Conservation (phyloP, 202 grass and related monocot genomes). For the Hordeum pubiflorum region DNA sequence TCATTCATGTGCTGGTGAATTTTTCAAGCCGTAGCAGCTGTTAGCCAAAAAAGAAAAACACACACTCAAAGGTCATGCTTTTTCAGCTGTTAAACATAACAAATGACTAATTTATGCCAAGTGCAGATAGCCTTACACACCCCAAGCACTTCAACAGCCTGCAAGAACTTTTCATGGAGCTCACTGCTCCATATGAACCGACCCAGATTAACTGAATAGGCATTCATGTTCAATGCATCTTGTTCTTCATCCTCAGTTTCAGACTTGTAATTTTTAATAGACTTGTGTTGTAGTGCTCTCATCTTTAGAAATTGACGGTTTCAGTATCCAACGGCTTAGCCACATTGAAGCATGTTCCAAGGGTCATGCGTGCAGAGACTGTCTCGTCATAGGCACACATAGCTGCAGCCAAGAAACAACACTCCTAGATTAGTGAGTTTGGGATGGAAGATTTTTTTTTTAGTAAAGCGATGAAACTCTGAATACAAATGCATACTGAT, state of each 20-base stretch:
- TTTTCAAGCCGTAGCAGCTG: constrained; percentile 13
- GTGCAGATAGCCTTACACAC: constrained; percentile 27
- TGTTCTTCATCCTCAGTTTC: background rate
- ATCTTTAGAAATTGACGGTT: constrained; percentile 15
- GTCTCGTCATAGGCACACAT: constrained; percentile 28
- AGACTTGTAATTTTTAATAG: background rate
- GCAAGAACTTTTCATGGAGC: constrained; percentile 33
- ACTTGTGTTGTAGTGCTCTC: constrained; percentile 13
- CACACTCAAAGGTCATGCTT: constrained; percentile 14
- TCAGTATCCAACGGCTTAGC: constrained; percentile 20
- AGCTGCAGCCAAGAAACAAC: constrained; percentile 22
- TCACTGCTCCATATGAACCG: constrained; percentile 9
- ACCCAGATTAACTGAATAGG: background rate
- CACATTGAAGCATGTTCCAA: constrained; percentile 27
- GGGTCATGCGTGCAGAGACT: constrained; percentile 2
- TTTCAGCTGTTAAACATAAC: constrained; percentile 23
- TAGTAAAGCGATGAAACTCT: constrained; percentile 5
- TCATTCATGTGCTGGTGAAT: constrained; percentile 29
- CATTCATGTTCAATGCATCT: background rate
- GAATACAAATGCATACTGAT: constrained; percentile 13
- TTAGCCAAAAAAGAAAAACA: constrained; percentile 2
- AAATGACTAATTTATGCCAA: background rate
- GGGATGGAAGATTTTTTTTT: background rate
- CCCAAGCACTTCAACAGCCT: constrained; percentile 18
- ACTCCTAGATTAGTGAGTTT: background rate